These are phyloP conservation scores for Aristolochia californica DNA, from an alignment of 164 flowering plant genomes.

Conservation along the genomic window DNA sequence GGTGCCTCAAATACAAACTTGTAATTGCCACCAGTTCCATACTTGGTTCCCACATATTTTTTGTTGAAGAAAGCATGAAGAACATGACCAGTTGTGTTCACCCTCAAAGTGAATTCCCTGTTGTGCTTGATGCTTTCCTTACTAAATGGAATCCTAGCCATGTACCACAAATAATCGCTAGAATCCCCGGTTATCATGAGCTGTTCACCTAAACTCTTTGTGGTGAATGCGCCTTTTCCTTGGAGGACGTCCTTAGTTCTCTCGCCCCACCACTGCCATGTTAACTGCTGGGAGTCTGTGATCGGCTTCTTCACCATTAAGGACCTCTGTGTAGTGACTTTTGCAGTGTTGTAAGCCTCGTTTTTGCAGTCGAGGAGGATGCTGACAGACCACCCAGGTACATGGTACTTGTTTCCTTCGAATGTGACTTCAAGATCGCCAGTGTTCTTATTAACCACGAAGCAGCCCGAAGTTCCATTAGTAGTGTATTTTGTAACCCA, in stretches of 20 bases:
- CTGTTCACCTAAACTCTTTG: constrained; percentile 39
- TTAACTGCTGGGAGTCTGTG: constrained; percentile 19
- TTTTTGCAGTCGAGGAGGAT: constrained; percentile 47
- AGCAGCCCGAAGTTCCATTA: constrained; percentile 29
- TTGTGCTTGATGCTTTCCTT: neutral
- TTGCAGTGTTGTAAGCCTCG: constrained; percentile 50
- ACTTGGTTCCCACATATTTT: constrained; percentile 33
- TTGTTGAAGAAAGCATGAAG: constrained; percentile 63
- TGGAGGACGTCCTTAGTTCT: constrained; percentile 5
- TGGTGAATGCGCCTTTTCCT: constrained; percentile 26
- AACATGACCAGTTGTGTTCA: constrained; percentile 48
- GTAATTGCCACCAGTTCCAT: constrained; percentile 15
- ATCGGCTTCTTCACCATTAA: constrained; percentile 33
- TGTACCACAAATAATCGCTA: constrained; percentile 79
- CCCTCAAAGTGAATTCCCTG: constrained; percentile 28
- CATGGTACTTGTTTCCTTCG: constrained; percentile 16
- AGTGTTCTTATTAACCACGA: constrained; percentile 33
- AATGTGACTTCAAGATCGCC: constrained; percentile 23
- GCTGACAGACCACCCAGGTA: constrained; percentile 86
- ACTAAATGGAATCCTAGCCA: constrained; percentile 39
- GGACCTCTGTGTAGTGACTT: constrained; percentile 42
- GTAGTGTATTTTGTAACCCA: constrained; percentile 7
- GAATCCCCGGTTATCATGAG: constrained; percentile 28
- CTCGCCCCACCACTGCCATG: constrained; percentile 62
- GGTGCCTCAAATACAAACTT: constrained; percentile 21